A percentile compares a stretch with the other conserved stretches of the same genome.
phyloP scores from a whole-genome alignment of 73 alveolate genomes.

The Uronychia setigera region DNA sequence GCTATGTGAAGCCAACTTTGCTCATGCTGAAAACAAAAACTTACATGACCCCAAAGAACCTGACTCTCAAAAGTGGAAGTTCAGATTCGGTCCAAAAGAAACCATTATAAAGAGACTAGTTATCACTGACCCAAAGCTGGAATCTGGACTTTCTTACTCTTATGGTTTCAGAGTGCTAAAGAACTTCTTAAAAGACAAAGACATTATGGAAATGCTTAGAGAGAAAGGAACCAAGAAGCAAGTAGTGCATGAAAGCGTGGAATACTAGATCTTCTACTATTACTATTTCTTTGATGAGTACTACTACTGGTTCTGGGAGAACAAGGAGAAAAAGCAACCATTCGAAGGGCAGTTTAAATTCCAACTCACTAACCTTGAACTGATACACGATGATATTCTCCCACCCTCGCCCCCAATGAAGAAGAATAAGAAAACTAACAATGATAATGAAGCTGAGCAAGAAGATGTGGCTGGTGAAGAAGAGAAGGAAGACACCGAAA shows the following conservation, averaged over 20 bases:
- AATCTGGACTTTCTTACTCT: constrained; percentile 27
- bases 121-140: constrained; percentile 29
- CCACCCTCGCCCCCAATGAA: constrained; percentile 1
- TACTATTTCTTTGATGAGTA: background rate
- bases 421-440: background rate
- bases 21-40: constrained; percentile 8
- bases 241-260: constrained; percentile 15
- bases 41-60: constrained; percentile 1
- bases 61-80: background rate
- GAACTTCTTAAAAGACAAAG: constrained; percentile 7
- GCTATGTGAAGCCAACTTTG: constrained; percentile 25
- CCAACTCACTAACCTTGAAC: background rate
- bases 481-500: background rate
- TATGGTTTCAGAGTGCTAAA: constrained; percentile 21
- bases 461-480: background rate
- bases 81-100: constrained; percentile 28
- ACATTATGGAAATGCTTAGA: background rate
- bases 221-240: constrained; percentile 23
- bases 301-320: constrained; percentile 1
- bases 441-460: background rate
- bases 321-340: background rate
- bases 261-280: background rate
- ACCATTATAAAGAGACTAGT: constrained; percentile 9
- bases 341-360: background rate
- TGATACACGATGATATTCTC: background rate